phyloP scores from a whole-genome alignment of 176 grass and related monocot species.

The Coix lacrymajobi region DNA sequence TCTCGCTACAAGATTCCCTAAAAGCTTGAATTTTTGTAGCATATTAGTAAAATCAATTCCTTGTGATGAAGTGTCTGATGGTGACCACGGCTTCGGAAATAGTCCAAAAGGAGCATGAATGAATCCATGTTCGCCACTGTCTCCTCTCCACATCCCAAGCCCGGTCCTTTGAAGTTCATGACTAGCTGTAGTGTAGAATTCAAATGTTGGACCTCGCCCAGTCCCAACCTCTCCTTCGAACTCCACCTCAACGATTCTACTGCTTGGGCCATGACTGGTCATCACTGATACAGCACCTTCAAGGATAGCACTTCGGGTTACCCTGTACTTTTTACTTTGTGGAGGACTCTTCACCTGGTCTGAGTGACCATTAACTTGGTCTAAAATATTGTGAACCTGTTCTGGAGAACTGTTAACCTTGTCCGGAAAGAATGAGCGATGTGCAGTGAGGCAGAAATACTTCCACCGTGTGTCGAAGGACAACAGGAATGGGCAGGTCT shows the following conservation, averaged over 20 bases:
- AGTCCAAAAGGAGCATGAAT: conserved; percentile 51
- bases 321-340: conserved; percentile 37
- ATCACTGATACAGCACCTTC: conserved; percentile 44
- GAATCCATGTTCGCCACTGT: conserved; percentile 28
- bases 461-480: conserved; percentile 66
- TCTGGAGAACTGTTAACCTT: not conserved
- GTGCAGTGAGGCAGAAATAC: conserved; percentile 51
- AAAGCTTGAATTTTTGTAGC: conserved; percentile 54
- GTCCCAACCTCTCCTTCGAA: conserved; percentile 57
- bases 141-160: conserved; percentile 63
- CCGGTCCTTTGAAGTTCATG: conserved; percentile 54
- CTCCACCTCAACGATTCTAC: conserved; percentile 48
- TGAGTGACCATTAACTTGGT: not conserved
- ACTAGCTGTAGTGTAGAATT: conserved; percentile 50
- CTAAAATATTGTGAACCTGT: not conserved
- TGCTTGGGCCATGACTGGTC: conserved; percentile 39
- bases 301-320: conserved; percentile 44
- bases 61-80: conserved; percentile 10
- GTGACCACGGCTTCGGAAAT: conserved; percentile 52
- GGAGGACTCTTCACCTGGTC: conserved; percentile 6
- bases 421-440: conserved; percentile 17
- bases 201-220: conserved; percentile 60
- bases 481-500: conserved; percentile 58
- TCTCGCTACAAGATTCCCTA: conserved; percentile 69
- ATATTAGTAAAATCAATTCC: conserved; percentile 36